These are phyloP conservation scores for Triticum turgidum DNA, from an alignment of 176 grass and related monocot species.

Conservation along the genomic window DNA sequence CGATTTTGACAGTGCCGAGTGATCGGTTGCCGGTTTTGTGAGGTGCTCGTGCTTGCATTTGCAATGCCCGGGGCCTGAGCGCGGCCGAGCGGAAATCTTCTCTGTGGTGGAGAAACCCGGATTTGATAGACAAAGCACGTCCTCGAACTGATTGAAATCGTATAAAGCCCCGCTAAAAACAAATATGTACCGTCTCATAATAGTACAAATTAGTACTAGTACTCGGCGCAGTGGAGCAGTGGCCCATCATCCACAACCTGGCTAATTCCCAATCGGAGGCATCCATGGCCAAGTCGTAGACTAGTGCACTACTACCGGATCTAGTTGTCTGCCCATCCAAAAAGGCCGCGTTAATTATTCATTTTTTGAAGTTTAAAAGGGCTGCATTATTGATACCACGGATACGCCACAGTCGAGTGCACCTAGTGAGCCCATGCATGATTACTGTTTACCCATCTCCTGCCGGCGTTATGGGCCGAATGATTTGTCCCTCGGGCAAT, in stretches of 20 bases:
- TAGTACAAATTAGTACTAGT: too few species aligned
- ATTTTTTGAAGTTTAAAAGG: neutral
- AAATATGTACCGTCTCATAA: too few species aligned
- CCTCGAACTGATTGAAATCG: too few species aligned
- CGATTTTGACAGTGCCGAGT: neutral
- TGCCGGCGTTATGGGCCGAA: neutral
- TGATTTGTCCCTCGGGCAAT: neutral
- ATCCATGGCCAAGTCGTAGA: neutral
- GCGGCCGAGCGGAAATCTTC: too few species aligned
- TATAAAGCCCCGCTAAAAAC: too few species aligned
- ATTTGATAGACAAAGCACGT: too few species aligned
- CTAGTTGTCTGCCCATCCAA: neutral
- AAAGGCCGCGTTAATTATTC: neutral
- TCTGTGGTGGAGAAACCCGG: neutral
- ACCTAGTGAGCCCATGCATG: neutral
- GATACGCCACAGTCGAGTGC: constrained; percentile 3
- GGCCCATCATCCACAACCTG: neutral
- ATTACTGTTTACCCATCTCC: neutral
- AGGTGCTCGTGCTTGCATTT: too few species aligned
- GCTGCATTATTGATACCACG: constrained; percentile 22
- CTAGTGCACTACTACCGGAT: neutral
- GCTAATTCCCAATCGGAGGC: neutral
- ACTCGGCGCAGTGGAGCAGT: too few species aligned
- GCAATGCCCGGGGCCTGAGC: too few species aligned
- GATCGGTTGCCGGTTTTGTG: neutral